These are phyloP conservation scores for Colletotrichum musicola DNA, from an alignment of 2,329 filamentous ascomycete genomes.

Conservation along the genomic window DNA sequence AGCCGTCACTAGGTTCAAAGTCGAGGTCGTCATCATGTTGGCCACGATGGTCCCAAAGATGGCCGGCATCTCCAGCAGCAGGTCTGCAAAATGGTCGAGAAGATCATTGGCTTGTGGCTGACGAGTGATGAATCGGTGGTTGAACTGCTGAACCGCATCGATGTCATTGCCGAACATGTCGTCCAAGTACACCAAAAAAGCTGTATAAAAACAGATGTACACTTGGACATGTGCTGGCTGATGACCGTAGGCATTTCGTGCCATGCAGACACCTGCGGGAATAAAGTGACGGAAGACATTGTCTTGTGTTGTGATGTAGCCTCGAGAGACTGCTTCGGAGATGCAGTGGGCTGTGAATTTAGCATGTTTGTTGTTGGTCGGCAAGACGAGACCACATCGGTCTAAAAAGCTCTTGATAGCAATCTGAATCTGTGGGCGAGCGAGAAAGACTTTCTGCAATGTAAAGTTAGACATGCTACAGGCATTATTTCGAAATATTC, in stretches of 20 bases:
- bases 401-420: constrained; percentile 3
- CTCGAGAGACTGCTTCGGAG: not conserved
- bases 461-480: not conserved
- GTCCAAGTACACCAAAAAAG: not conserved
- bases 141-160: not conserved
- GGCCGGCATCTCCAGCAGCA: not conserved
- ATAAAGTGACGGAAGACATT: not conserved
- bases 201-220: not conserved
- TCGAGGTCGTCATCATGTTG: not conserved
- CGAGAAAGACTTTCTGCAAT: not conserved
- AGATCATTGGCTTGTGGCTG: not conserved
- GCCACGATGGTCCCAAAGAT: not conserved
- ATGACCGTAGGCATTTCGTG: not conserved
- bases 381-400: not conserved
- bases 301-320: not conserved
- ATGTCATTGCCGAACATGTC: constrained; percentile 2
- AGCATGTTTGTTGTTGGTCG: not conserved
- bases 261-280: not conserved
- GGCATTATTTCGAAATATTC: too few species aligned
- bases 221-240: not conserved
- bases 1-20: not conserved
- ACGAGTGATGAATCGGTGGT: constrained; percentile 1
- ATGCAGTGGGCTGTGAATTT: not conserved
- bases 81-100: not conserved
- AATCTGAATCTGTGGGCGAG: not conserved